phyloP scores from a whole-genome alignment of 306 rosid genomes.

The Dicorynia guianensis region DNA sequence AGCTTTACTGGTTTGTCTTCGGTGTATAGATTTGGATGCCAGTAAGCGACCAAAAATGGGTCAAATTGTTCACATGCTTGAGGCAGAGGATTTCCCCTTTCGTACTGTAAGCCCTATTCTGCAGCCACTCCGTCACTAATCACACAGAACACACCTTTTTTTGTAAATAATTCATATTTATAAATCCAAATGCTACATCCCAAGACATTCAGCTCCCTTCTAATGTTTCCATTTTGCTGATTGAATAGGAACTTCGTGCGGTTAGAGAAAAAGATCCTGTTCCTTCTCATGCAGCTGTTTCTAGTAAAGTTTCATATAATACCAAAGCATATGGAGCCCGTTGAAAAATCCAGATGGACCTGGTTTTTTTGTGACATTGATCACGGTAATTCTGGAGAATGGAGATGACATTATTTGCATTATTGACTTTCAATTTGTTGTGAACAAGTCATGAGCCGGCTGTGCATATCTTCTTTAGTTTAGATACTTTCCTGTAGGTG shows the following conservation, averaged over 20 bases:
- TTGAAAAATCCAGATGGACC: constrained; percentile 60
- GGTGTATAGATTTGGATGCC: constrained; percentile 90
- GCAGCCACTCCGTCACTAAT: constrained; percentile 18
- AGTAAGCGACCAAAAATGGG: constrained; percentile 95
- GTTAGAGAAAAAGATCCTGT: constrained; percentile 59
- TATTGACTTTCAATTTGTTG: constrained; percentile 37
- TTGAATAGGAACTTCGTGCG: constrained; percentile 74
- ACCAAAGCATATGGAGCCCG: constrained; percentile 46
- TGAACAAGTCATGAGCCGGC: constrained; percentile 36
- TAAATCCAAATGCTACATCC: not conserved
- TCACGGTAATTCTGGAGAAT: constrained; percentile 42
- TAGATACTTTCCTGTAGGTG: constrained; percentile 28
- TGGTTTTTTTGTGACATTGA: constrained; percentile 40
- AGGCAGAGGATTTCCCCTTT: constrained; percentile 92
- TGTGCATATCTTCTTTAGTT: constrained; percentile 51
- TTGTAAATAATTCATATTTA: not conserved
- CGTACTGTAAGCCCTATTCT: constrained; percentile 68
- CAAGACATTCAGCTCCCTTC: not conserved
- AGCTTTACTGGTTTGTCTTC: constrained; percentile 82
- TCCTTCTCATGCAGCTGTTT: constrained; percentile 48
- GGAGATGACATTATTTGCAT: constrained; percentile 46
- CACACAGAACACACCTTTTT: not conserved
- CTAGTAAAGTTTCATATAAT: constrained; percentile 47
- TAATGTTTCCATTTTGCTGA: constrained; percentile 27
- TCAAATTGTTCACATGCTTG: constrained; percentile 97